A percentile compares a stretch with the other conserved stretches of the same genome.
Conservation (phyloP, 768 basidiomycete species). For the Tephrocybe sp. region DNA sequence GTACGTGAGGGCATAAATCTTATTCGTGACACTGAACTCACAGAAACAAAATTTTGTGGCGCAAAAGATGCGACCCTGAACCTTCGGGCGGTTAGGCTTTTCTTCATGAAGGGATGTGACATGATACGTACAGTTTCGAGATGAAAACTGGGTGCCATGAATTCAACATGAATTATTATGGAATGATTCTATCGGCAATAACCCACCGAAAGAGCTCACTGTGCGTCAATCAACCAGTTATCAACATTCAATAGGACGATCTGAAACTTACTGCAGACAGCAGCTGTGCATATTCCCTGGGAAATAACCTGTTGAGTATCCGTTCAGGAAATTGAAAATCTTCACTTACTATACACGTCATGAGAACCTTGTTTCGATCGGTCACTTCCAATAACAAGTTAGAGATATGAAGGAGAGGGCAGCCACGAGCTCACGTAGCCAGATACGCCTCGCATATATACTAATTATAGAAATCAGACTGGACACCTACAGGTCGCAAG, state of each 20-base stretch:
- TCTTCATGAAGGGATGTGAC: background rate
- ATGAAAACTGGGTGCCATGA: background rate
- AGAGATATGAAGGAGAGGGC: too few species aligned
- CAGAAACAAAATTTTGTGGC: background rate
- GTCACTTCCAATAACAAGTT: too few species aligned
- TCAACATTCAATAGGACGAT: too few species aligned
- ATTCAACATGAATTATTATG: background rate
- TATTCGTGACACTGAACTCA: background rate
- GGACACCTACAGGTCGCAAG: background rate
- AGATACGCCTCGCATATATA: background rate
- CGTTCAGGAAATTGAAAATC: too few species aligned
- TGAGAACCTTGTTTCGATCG: background rate
- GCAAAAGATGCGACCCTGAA: background rate
- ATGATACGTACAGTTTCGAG: background rate
- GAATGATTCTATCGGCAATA: too few species aligned
- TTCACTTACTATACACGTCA: background rate
- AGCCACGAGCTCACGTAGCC: background rate
- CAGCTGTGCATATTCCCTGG: too few species aligned
- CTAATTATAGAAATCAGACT: background rate
- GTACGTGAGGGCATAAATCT: background rate
- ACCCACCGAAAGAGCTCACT: too few species aligned
- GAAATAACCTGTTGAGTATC: too few species aligned
- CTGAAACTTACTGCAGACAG: too few species aligned
- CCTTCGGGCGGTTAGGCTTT: background rate
- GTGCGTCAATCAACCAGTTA: too few species aligned